Conservation (phyloP, 1,139 yeast species). For the Debaryomyces sp. region DNA sequence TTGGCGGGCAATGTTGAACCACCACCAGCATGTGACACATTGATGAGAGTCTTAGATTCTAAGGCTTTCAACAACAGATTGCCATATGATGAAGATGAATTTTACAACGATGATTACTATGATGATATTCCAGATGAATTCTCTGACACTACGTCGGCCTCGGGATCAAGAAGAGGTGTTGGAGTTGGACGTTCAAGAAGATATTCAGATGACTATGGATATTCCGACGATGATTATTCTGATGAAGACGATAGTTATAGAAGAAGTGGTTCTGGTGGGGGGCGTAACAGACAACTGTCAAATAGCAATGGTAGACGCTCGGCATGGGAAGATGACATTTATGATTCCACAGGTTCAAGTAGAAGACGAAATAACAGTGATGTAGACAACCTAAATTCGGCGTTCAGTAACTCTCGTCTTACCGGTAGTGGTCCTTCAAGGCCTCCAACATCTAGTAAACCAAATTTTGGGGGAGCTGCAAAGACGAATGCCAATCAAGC, state of each 20-base stretch:
- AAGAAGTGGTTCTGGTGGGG: constrained; percentile 15
- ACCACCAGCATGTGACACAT: constrained; percentile 91
- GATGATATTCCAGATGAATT: constrained; percentile 76
- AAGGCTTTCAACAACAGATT: constrained; percentile 73
- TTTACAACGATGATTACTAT: constrained; percentile 59
- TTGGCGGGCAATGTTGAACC: constrained; percentile 85
- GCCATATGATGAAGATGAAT: constrained; percentile 53
- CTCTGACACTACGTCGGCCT: constrained; percentile 46
- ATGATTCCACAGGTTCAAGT: constrained; percentile 49
- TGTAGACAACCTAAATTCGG: constrained; percentile 36
- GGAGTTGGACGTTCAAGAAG: constrained; percentile 32
- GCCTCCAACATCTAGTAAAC: constrained; percentile 52
- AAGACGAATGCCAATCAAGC: constrained; percentile 70
- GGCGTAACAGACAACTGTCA: constrained; percentile 22
- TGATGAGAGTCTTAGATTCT: constrained; percentile 83
- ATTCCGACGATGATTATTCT: constrained; percentile 43
- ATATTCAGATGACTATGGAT: constrained; percentile 42
- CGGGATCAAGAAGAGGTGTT: constrained; percentile 28
- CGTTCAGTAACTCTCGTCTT: constrained; percentile 35
- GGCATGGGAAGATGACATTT: constrained; percentile 85
- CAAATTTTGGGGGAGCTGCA: constrained; percentile 48
- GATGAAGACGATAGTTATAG: constrained; percentile 34
- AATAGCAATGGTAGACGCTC: constrained; percentile 30
- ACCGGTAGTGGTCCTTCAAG: constrained; percentile 36
- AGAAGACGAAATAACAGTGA: constrained; percentile 37